A percentile compares a stretch with the other conserved stretches of the same genome.
These are phyloP conservation scores for Macrophomina tecta DNA, from an alignment of 2,329 filamentous ascomycete genomes.

Conservation along the genomic window DNA sequence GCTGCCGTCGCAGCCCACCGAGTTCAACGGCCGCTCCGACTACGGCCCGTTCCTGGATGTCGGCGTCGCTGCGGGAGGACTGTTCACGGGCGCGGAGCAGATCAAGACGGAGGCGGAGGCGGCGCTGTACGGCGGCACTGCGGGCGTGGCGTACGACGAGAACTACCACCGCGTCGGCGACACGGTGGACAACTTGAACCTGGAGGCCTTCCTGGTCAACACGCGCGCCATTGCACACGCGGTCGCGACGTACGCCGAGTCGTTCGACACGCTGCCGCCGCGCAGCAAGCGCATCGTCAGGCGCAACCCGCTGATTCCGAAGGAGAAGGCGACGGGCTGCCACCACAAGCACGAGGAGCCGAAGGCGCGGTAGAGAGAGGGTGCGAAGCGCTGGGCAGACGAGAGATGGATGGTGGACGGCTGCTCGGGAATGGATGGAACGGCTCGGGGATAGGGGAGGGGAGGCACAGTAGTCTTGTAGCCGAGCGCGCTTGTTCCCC, in stretches of 20 bases:
- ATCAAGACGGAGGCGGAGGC: slow-evolving; percentile 73
- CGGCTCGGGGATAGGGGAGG: background rate
- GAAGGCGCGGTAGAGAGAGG: background rate
- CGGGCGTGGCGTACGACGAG: slow-evolving; percentile 62
- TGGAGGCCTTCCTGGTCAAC: slow-evolving; percentile 61
- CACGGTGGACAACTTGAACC: slow-evolving; percentile 60
- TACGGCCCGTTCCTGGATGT: slow-evolving; percentile 78
- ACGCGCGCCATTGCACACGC: slow-evolving; percentile 64
- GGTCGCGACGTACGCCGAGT: slow-evolving; percentile 41
- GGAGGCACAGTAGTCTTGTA: background rate
- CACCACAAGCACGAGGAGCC: slow-evolving; percentile 21
- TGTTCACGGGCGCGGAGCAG: slow-evolving; percentile 79
- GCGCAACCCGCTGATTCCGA: background rate
- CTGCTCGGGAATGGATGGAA: background rate
- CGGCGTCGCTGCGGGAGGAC: slow-evolving; percentile 75
- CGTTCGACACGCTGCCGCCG: background rate
- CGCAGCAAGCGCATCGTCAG: background rate
- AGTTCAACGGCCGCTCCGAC: slow-evolving; percentile 80
- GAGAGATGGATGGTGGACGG: background rate
- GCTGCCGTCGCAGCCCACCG: slow-evolving; percentile 71
- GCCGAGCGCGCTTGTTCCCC: background rate
- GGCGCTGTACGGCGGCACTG: slow-evolving; percentile 72
- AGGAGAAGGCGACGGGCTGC: slow-evolving; percentile 16
- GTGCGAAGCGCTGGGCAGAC: too few species aligned
- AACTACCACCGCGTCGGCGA: slow-evolving; percentile 64